Conservation (phyloP, 208 protist species). For the Strigomonas culicis region DNA sequence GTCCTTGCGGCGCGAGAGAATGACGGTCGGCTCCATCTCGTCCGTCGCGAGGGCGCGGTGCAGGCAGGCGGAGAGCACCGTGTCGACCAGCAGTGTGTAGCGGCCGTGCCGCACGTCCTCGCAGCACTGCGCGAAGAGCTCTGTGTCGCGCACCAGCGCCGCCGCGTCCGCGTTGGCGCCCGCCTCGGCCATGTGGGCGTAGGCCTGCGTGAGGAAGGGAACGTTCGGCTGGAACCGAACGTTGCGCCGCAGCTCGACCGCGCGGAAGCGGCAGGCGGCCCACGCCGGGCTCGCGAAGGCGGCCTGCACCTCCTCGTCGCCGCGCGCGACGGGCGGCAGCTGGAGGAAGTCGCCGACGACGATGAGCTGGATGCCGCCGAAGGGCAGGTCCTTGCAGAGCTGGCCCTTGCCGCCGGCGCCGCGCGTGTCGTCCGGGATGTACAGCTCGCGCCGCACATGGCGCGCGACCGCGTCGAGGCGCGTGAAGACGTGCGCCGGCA, state of each 20-base stretch:
- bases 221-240: not conserved
- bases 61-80: slow-evolving; percentile 32
- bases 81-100: slow-evolving; percentile 47
- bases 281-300: slow-evolving; percentile 53
- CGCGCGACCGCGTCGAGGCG: slow-evolving; percentile 62
- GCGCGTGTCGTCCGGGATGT: not conserved
- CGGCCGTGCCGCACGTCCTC: slow-evolving; percentile 51
- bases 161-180: slow-evolving; percentile 40
- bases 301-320: slow-evolving; percentile 38
- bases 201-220: too few species aligned
- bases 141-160: not conserved
- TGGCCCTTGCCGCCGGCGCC: not conserved
- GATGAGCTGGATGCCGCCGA: slow-evolving; percentile 89
- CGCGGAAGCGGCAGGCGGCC: slow-evolving; percentile 27
- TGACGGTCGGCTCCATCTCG: slow-evolving; percentile 39
- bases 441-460: slow-evolving; percentile 31
- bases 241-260: slow-evolving; percentile 36
- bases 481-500: slow-evolving; percentile 66
- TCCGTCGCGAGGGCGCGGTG: slow-evolving; percentile 22
- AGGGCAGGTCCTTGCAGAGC: slow-evolving; percentile 26
- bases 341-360: slow-evolving; percentile 90
- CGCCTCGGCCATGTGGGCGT: not conserved
- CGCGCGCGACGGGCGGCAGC: slow-evolving; percentile 53
- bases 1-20: slow-evolving; percentile 45
- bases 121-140: slow-evolving; percentile 35